A percentile compares a stretch with the other conserved stretches of the same genome.
phyloP scores from a whole-genome alignment of 148 eudicot species.

The Cornus florida region DNA sequence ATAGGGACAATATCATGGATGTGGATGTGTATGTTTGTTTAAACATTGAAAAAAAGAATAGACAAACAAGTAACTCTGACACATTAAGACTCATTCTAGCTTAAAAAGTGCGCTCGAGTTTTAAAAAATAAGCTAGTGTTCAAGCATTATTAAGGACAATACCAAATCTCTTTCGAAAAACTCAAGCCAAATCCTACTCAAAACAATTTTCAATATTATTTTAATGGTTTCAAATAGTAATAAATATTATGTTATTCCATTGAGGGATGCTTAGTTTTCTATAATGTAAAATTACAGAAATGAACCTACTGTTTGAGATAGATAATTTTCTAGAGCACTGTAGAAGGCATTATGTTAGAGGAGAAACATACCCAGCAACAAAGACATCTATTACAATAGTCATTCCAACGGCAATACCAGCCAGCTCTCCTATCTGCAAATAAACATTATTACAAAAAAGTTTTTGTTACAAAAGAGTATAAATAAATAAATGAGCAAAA shows the following conservation, averaged over 20 bases:
- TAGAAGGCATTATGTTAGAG: neutral
- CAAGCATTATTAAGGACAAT: too few species aligned
- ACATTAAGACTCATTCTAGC: too few species aligned
- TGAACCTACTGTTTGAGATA: neutral
- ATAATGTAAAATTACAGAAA: neutral
- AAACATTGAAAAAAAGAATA: neutral
- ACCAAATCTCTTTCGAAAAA: too few species aligned
- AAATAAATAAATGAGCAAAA: neutral
- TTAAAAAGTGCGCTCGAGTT: too few species aligned
- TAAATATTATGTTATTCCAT: too few species aligned
- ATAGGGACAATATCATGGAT: neutral
- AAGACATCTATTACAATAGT: constrained; percentile 72
- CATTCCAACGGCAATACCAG: constrained; percentile 73
- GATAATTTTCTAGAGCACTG: neutral
- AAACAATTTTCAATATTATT: too few species aligned
- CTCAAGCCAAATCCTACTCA: too few species aligned
- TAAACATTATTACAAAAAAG: too few species aligned
- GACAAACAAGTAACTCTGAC: too few species aligned
- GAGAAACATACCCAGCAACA: constrained; percentile 57
- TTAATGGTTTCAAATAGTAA: too few species aligned
- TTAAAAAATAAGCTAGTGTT: too few species aligned
- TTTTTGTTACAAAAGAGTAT: too few species aligned
- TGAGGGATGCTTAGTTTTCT: neutral
- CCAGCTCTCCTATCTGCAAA: constrained; percentile 58
- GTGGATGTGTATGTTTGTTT: neutral